Evolutionary conservation across 164 flowering plant species (phyloP), one percentile per base, ranked within the genome.

Genomic region (Sextonia rubra): DNA sequence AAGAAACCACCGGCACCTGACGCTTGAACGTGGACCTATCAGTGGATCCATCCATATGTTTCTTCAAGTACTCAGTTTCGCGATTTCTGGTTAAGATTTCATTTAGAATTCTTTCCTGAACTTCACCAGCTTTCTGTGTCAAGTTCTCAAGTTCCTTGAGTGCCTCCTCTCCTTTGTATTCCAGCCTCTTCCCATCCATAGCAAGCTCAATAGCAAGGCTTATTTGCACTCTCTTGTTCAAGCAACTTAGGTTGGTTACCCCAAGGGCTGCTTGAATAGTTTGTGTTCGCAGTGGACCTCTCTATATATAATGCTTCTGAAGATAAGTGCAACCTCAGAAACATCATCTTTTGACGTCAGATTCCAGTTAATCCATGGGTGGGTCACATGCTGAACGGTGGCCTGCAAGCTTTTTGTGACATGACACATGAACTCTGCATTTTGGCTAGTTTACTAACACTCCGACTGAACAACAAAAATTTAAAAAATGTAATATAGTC

Each of bases 91-190:
- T 72, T 30, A 91, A 56, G 56, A 93, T 91, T 71, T 88, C 84
- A 64, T 73, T 84, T 73, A 93, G 76, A 48, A 91, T 73, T 23
- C 66, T 68, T 60, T 83, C 85, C 71, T 93, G 98, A 76, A 89
- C 85, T 68, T 85, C 83, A 29, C 70, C 87, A 3, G 90, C 87
- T 12, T 82, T 80, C 27, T 23, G 11, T 0, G 90, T 91, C 9
- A 87, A 77, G 69, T 75, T 83, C 80, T 91, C 91, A 1, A 93
- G 80, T 76, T 86, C 89, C 74, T 77, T 78, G 74, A 89, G 73
- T 23, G 90, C 96, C 62, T 81, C 83, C 80, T 83, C 86, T 9
- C 93, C 91, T 78, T 82, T 90, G 87, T 89, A 91, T 76, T 91
- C 92, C 70, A 89, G 65, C 70, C 80, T 90, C 85, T 86, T 86